Percentiles rank a stretch among this genome's conserved stretches.
Conservation (phyloP, 495 filamentous ascomycete genomes). For the Delitschia confertaspora region DNA sequence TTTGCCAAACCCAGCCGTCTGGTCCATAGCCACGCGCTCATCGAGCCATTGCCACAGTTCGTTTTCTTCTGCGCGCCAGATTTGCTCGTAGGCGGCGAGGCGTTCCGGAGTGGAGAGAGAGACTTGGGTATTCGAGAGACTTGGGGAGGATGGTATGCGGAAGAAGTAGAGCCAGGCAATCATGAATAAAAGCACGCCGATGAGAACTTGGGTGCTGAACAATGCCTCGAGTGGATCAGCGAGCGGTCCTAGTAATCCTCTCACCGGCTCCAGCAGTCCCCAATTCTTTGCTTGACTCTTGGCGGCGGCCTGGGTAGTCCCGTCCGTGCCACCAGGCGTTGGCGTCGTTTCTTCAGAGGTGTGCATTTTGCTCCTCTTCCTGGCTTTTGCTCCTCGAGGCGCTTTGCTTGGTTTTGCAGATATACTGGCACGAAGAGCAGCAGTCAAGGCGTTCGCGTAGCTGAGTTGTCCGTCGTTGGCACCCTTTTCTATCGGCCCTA, state of each 20-base stretch:
- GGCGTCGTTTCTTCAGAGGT: conserved; percentile 27
- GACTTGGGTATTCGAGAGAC: conserved; percentile 3
- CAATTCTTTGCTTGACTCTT: conserved; percentile 43
- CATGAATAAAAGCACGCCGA: conserved; percentile 50
- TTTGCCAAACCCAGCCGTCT: conserved; percentile 41
- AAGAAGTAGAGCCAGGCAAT: conserved; percentile 24
- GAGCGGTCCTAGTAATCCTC: conserved; percentile 57
- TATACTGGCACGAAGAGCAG: conserved; percentile 63
- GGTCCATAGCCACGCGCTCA: conserved; percentile 53
- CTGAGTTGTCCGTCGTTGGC: conserved; percentile 80
- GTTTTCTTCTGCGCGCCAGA: conserved; percentile 84
- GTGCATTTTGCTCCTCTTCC: conserved; percentile 46
- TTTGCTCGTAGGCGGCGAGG: conserved; percentile 79
- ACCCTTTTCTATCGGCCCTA: conserved; percentile 90
- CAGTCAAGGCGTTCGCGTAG: conserved; percentile 69
- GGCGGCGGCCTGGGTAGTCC: conserved; percentile 6
- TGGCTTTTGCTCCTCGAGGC: conserved; percentile 43
- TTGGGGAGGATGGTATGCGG: conserved; percentile 4
- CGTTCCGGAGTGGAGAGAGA: conserved; percentile 49
- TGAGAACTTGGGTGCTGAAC: conserved; percentile 51
- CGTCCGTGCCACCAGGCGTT: conserved; percentile 17
- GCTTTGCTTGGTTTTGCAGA: conserved; percentile 48
- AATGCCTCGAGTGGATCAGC: conserved; percentile 63
- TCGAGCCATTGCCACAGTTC: conserved; percentile 96
- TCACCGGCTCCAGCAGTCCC: conserved; percentile 60